These are phyloP conservation scores for Vigna reflexopilosa DNA, from an alignment of 306 rosid species.

Conservation along the genomic window DNA sequence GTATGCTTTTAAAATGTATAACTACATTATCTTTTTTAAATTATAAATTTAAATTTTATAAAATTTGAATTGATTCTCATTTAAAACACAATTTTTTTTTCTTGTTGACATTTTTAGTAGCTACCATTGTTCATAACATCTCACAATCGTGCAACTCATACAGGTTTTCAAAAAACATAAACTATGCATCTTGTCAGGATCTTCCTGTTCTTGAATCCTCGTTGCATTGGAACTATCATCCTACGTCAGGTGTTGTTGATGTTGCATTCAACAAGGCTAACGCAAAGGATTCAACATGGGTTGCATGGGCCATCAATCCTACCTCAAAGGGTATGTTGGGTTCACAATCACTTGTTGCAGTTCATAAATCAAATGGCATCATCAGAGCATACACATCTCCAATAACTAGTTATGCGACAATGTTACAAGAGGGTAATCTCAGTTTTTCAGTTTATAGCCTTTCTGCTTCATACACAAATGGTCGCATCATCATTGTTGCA, in stretches of 20 bases:
- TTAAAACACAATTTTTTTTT: not conserved
- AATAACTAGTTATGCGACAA: constrained; percentile 6
- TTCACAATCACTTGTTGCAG: constrained; percentile 44
- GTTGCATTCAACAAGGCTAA: constrained; percentile 45
- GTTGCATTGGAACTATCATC: constrained; percentile 48
- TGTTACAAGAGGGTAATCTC: constrained; percentile 34
- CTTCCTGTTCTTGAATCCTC: constrained; percentile 43
- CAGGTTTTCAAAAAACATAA: not conserved
- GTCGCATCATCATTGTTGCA: constrained; percentile 33
- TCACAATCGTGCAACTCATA: constrained; percentile 8
- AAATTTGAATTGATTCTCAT: too few species aligned
- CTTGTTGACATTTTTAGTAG: not conserved
- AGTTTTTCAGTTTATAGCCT: constrained; percentile 37
- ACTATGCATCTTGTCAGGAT: constrained; percentile 40
- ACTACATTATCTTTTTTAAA: too few species aligned
- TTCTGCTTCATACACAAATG: not conserved
- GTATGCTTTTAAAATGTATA: too few species aligned
- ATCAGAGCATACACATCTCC: constrained; percentile 41
- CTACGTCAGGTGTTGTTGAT: constrained; percentile 19
- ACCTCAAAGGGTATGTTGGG: constrained; percentile 55
- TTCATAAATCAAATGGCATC: constrained; percentile 29
- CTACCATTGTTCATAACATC: not conserved
- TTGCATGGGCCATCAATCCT: constrained; percentile 60
- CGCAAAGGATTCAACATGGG: not conserved
- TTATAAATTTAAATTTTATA: too few species aligned